Base-by-base conservation (phyloP, 768 basidiomycete species). In the Glaciozyma martinii region DNA sequence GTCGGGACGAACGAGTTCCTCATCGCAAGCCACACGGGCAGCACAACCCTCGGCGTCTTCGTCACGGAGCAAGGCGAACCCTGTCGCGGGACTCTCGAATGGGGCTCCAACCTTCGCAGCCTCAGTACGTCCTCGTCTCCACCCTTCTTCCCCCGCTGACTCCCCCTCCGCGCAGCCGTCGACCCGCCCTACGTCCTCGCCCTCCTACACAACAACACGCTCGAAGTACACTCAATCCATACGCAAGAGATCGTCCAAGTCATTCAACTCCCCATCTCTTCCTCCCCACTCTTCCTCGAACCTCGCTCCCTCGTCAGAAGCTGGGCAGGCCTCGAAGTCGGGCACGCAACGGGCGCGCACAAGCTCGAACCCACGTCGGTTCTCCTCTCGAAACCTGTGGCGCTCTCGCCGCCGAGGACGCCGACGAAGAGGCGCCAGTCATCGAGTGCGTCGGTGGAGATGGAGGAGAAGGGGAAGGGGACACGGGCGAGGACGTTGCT, bases 11-110 rank as follows among this genome's bases (percentile, higher is more conserved):
- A 82, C 68, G 92, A 95, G 75, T 95, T 92, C 71, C 81, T 97
- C 50, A 80, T 95, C 27, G 79, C 90, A 21, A 88, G 88, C 3
- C 92, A 87, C 83, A 91, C 86, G 1, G 93, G 89, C 19, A 77
- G 80, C 5, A 84, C 82, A 59, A 88, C 89, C 0, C 79, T 97
- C 47, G 93, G 93, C 0, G 78, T 98, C 15, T 98, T 97, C 71
- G 80, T 97, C 68, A 89, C 83, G 19, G 83, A 85, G 0, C 82
- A 84, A 3, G 92, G 90, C 0, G 91, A 94, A 75, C 90, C 93
- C 7, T 86, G 90, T 12, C 82, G 92, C 54, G 91, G 91, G 3
- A 93, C 92, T 3, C 78, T 95, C 52, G 83, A 90, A 74, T 95
- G 90, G 89, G 81, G 84, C 4, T 82, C 79, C 57, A 85, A 93